phyloP scores from a whole-genome alignment of 1,139 yeast genomes.

The Hansenula sp. region DNA sequence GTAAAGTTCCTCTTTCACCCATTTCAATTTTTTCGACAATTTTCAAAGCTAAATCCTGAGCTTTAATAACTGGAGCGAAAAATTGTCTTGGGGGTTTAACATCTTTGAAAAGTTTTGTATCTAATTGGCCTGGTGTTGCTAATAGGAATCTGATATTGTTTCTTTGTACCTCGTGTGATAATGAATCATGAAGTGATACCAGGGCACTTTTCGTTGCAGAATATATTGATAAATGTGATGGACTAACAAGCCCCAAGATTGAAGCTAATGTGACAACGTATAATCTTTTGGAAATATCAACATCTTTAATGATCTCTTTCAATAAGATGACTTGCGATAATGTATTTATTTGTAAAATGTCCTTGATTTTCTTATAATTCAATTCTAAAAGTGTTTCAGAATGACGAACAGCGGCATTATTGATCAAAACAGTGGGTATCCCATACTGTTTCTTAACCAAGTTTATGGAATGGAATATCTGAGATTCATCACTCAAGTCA shows the following conservation, averaged over 20 bases:
- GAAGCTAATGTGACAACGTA: conserved; percentile 67
- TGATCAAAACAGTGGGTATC: conserved; percentile 51
- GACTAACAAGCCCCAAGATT: conserved; percentile 67
- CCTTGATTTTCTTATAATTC: conserved; percentile 28
- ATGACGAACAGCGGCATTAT: conserved; percentile 75
- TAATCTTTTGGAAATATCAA: conserved; percentile 27
- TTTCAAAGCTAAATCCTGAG: conserved; percentile 36
- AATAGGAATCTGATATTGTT: conserved; percentile 40
- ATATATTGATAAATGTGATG: conserved; percentile 60
- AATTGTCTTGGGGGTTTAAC: conserved; percentile 54
- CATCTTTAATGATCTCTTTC: conserved; percentile 35
- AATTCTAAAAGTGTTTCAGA: conserved; percentile 38
- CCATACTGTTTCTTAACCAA: conserved; percentile 30
- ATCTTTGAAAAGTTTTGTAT: conserved; percentile 59
- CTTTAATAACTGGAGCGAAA: conserved; percentile 60
- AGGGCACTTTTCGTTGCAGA: conserved; percentile 66
- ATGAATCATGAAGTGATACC: conserved; percentile 55
- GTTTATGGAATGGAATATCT: conserved; percentile 28
- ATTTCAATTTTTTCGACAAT: conserved; percentile 37
- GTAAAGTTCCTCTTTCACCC: conserved; percentile 52
- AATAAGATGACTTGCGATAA: conserved; percentile 52
- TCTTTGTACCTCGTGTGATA: conserved; percentile 42
- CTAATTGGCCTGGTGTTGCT: conserved; percentile 66
- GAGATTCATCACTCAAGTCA: conserved; percentile 43
- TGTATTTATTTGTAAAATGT: conserved; percentile 51